Conservation (phyloP, 352 stramenopile genomes). For the Pythium brachiatum region DNA sequence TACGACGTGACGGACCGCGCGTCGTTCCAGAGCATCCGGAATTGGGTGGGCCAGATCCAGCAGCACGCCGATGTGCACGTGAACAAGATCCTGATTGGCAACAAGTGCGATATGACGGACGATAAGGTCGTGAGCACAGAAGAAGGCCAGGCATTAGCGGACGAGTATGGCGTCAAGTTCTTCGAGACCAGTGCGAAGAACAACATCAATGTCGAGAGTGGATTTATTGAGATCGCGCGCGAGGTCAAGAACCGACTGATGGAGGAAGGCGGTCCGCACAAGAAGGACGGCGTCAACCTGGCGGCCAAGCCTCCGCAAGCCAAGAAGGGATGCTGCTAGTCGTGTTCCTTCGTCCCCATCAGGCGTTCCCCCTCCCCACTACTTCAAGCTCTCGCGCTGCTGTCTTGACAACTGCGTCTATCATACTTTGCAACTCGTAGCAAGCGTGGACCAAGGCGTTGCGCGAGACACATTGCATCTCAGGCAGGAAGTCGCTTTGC, state of each 20-base stretch:
- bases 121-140: conserved; percentile 96
- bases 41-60: conserved; percentile 97
- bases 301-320: conserved; percentile 61
- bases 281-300: conserved; percentile 85
- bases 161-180: conserved; percentile 95
- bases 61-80: conserved; percentile 99
- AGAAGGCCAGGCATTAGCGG: conserved; percentile 92
- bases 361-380: background rate
- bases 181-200: conserved; percentile 96
- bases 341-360: background rate
- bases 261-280: conserved; percentile 84
- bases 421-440: conserved; percentile 5
- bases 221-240: conserved; percentile 87
- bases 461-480: conserved; percentile 5
- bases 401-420: conserved; percentile 1
- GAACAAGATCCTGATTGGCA: conserved; percentile 99
- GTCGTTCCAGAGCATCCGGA: conserved; percentile 97
- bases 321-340: conserved; percentile 87
- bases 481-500: conserved; percentile 22
- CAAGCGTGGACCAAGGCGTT: conserved; percentile 4
- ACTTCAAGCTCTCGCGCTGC: conserved; percentile 12
- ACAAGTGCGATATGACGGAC: conserved; percentile 99
- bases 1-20: conserved; percentile 98
- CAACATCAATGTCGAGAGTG: conserved; percentile 94
- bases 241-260: conserved; percentile 90